A percentile compares a stretch with the other conserved stretches of the same genome.
These are phyloP conservation scores for Podila horticola DNA, from an alignment of 192 early-diverging fungal species.

Conservation along the genomic window DNA sequence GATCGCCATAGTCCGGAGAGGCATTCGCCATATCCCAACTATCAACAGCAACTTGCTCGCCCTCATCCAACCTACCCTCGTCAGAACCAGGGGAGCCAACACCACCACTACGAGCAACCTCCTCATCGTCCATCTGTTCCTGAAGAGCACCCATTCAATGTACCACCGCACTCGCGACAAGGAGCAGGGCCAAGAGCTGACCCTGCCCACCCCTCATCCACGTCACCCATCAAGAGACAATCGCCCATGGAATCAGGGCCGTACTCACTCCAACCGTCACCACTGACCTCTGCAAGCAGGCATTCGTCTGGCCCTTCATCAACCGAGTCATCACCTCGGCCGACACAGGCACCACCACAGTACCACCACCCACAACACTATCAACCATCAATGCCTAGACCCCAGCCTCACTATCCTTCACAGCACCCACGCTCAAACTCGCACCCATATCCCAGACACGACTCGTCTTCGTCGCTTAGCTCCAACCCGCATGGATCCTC, in stretches of 20 bases:
- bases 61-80: not conserved
- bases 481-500: no score
- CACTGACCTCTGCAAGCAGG: conserved; percentile 6
- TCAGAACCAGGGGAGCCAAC: not conserved
- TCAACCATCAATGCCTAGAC: no score
- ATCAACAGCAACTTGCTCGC: not conserved
- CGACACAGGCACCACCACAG: not conserved
- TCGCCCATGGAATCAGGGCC: conserved; percentile 4
- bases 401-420: no score
- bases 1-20: not conserved
- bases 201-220: not conserved
- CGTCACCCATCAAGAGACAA: not conserved
- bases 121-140: not conserved
- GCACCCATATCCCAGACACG: no score
- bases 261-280: not conserved
- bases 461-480: no score
- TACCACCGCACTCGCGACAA: not conserved
- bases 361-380: no score
- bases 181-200: conserved; percentile 2
- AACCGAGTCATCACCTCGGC: not conserved
- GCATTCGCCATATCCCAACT: not conserved
- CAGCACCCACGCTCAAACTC: no score
- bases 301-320: not conserved
- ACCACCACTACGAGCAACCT: not conserved
- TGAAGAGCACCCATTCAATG: not conserved